phyloP scores from a whole-genome alignment of 2,329 filamentous ascomycete species.

The Fusarium compactum region DNA sequence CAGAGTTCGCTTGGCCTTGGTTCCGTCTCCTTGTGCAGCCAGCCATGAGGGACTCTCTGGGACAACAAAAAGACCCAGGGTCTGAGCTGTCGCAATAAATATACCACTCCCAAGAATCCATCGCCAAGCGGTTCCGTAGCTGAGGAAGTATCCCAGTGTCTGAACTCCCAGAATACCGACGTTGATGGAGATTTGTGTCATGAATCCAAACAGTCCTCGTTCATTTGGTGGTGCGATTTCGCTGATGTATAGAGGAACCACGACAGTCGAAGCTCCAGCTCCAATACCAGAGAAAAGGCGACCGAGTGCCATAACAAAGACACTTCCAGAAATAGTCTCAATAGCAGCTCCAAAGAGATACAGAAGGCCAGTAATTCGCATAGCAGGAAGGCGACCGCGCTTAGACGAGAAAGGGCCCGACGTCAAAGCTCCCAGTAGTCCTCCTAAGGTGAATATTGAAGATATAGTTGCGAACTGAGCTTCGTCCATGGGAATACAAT shows the following conservation, averaged over 20 bases:
- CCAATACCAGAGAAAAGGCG: conserved; percentile 85
- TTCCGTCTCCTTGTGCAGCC: conserved; percentile 72
- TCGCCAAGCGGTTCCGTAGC: conserved; percentile 83
- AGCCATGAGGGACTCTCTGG: conserved; percentile 92
- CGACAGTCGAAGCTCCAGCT: conserved; percentile 89
- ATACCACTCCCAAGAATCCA: conserved; percentile 82
- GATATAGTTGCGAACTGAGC: conserved; percentile 87
- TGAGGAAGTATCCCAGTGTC: conserved; percentile 87
- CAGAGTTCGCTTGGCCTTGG: conserved; percentile 74
- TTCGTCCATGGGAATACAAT: conserved; percentile 90
- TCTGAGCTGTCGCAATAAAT: conserved; percentile 74
- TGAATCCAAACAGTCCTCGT: conserved; percentile 82
- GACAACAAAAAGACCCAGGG: conserved; percentile 77
- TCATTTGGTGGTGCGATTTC: conserved; percentile 83
- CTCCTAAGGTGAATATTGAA: conserved; percentile 91
- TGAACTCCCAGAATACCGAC: conserved; percentile 88
- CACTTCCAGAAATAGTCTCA: conserved; percentile 77
- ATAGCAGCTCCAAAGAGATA: conserved; percentile 81
- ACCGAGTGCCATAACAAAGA: conserved; percentile 77
- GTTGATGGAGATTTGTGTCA: conserved; percentile 96
- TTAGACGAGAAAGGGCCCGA: conserved; percentile 83
- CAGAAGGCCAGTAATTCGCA: conserved; percentile 81
- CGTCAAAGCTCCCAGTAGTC: conserved; percentile 82
- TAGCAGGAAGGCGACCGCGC: conserved; percentile 79
- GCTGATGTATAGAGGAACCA: conserved; percentile 94